Evolutionary conservation across 352 stramenopile species (phyloP).

Genomic region (Phytophthora quininea): DNA sequence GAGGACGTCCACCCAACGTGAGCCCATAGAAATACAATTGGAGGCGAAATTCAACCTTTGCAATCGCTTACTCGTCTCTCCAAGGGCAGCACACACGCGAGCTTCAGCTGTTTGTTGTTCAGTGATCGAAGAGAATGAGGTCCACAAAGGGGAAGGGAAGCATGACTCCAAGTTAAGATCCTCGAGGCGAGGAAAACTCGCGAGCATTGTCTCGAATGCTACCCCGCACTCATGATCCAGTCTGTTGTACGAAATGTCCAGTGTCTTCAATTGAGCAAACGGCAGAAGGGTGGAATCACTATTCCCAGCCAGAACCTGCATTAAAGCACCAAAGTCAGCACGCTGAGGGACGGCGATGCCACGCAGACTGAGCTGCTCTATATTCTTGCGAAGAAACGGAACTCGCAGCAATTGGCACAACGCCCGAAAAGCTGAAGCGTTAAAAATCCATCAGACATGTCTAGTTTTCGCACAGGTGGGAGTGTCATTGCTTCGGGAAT

Average conservation of each 20-base stretch:
- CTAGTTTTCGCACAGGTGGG: conserved; percentile 48
- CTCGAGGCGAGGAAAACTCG: conserved; percentile 42
- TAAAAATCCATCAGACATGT: conserved; percentile 76
- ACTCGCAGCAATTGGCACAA: conserved; percentile 53
- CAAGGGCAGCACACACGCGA: conserved; percentile 39
- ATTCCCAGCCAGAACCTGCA: conserved; percentile 37
- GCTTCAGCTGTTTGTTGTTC: conserved; percentile 16
- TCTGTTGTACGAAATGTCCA: conserved; percentile 80
- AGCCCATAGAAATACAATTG: conserved; percentile 48
- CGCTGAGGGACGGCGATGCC: conserved; percentile 56
- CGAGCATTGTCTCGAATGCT: conserved; percentile 45
- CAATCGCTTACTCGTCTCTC: conserved; percentile 45
- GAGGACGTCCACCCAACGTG: conserved; percentile 60
- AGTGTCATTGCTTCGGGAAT: conserved; percentile 23
- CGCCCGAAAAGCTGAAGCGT: conserved; percentile 49
- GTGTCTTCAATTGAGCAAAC: conserved; percentile 40
- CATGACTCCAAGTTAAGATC: conserved; percentile 63
- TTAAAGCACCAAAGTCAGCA: conserved; percentile 47
- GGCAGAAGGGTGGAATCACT: conserved; percentile 19
- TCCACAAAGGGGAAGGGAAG: conserved; percentile 28
- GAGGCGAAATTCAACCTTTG: conserved; percentile 58
- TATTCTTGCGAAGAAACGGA: conserved; percentile 34
- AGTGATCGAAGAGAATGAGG: not conserved
- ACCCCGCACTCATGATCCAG: conserved; percentile 46
- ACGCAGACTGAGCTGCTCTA: conserved; percentile 49